Percentiles rank a stretch among this genome's conserved stretches.
Conservation (phyloP, 305 asterid species). For the Fraxinus angustifolia region DNA sequence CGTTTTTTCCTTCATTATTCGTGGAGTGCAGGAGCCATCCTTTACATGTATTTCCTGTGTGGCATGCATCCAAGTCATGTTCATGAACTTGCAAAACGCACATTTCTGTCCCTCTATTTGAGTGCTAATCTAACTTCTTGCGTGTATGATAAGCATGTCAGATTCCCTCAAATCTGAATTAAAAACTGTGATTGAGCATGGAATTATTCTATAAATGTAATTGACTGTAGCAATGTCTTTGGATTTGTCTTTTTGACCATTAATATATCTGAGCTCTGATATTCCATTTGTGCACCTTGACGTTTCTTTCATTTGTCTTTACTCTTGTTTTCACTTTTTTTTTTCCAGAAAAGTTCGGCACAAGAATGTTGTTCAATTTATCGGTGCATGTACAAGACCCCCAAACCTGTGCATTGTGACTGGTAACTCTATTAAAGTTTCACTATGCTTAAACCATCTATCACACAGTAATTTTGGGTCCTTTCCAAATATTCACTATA, state of each 20-base stretch:
- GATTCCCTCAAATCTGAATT: not conserved
- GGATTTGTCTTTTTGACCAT: not conserved
- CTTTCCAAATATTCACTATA: not conserved
- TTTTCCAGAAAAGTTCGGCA: constrained; percentile 88
- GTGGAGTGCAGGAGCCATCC: not conserved
- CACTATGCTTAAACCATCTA: not conserved
- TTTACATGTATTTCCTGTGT: not conserved
- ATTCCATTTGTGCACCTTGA: not conserved
- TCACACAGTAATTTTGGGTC: not conserved
- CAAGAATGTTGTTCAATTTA: constrained; percentile 91
- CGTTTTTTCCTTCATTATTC: not conserved
- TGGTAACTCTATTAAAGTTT: constrained; percentile 37
- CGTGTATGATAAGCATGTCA: not conserved
- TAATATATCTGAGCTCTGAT: not conserved
- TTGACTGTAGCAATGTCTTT: not conserved
- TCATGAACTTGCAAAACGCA: not conserved
- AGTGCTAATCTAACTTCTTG: not conserved
- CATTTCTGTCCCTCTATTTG: not conserved
- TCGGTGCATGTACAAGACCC: constrained; percentile 93
- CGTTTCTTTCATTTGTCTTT: constrained; percentile 6
- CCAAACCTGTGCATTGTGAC: constrained; percentile 87
- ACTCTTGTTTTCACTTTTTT: constrained; percentile 20
- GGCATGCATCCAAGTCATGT: not conserved
- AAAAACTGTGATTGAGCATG: not conserved
- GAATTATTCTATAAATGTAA: not conserved